A percentile compares a stretch with the other conserved stretches of the same genome.
phyloP scores from a whole-genome alignment of 2,329 filamentous ascomycete species.

The Colletotrichum endophyticum region DNA sequence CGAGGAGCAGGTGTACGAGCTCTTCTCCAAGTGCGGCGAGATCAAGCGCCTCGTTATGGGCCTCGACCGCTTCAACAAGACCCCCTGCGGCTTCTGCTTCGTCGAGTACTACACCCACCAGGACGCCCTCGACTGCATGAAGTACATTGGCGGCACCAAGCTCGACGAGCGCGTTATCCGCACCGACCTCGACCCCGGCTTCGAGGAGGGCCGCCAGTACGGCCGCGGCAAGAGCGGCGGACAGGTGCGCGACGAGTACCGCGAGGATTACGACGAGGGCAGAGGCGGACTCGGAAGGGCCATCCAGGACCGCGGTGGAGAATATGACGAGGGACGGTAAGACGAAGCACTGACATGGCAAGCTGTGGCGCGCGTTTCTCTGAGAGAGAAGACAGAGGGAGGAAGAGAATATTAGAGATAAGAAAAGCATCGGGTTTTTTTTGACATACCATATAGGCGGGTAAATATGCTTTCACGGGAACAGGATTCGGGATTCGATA shows the following conservation, averaged over 20 bases:
- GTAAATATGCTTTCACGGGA: neutral
- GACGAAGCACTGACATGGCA: neutral
- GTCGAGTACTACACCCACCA: slow-evolving; percentile 99
- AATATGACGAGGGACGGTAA: slow-evolving; percentile 46
- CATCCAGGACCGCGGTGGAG: slow-evolving; percentile 51
- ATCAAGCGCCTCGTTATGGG: slow-evolving; percentile 99
- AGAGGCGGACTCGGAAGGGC: slow-evolving; percentile 88
- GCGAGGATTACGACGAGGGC: slow-evolving; percentile 95
- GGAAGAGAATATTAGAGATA: slow-evolving; percentile 22
- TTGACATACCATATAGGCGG: neutral
- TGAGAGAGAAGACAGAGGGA: neutral
- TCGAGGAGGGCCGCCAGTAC: slow-evolving; percentile 95
- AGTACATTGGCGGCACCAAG: slow-evolving; percentile 98
- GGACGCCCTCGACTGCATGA: slow-evolving; percentile 97
- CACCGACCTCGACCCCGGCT: slow-evolving; percentile 94
- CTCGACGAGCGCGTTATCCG: slow-evolving; percentile 96
- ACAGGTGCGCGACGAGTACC: slow-evolving; percentile 96
- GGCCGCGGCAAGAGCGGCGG: slow-evolving; percentile 94
- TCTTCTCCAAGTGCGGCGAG: slow-evolving; percentile 95
- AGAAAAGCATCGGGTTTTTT: neutral
- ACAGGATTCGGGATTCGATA: slow-evolving; percentile 17
- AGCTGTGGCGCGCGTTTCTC: neutral
- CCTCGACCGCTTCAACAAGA: slow-evolving; percentile 95
- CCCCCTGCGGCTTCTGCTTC: slow-evolving; percentile 98
- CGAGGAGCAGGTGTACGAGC: slow-evolving; percentile 97